These are phyloP conservation scores for Pseudofabraea citricarpa DNA, from an alignment of 2,329 filamentous ascomycete genomes.

Conservation along the genomic window DNA sequence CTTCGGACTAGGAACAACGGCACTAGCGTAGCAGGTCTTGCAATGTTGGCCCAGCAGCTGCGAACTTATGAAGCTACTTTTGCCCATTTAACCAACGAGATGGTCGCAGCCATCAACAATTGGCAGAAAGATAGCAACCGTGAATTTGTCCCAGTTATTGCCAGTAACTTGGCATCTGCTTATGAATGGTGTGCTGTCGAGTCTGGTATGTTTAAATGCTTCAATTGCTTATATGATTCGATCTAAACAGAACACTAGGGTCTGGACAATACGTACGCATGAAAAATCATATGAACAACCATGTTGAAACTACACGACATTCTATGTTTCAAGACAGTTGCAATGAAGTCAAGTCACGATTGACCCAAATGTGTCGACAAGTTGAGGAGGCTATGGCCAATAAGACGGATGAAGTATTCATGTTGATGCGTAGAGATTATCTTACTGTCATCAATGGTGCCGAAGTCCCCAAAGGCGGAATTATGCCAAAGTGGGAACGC, in stretches of 20 bases:
- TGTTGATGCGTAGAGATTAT: conserved; percentile 28
- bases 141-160: conserved; percentile 45
- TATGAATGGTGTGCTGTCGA: conserved; percentile 43
- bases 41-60: conserved; percentile 36
- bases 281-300: conserved; percentile 41
- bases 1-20: conserved; percentile 32
- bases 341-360: conserved; percentile 32
- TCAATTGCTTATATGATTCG: background rate
- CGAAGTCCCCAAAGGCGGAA: conserved; percentile 15
- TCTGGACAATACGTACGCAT: conserved; percentile 44
- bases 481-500: conserved; percentile 25
- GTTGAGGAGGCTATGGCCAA: conserved; percentile 22
- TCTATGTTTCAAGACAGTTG: conserved; percentile 46
- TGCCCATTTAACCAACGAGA: conserved; percentile 26
- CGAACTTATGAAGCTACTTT: conserved; percentile 36
- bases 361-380: conserved; percentile 32
- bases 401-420: conserved; percentile 26
- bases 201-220: conserved; percentile 25
- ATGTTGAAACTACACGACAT: conserved; percentile 35
- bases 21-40: conserved; percentile 32
- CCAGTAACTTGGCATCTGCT: conserved; percentile 36
- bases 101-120: conserved; percentile 34
- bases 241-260: conserved; percentile 21
- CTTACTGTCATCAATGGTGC: conserved; percentile 23
- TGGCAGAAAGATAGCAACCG: conserved; percentile 48